Evolutionary conservation across 495 filamentous ascomycete species (phyloP).

Genomic region (Chaetomidium leptoderma): DNA sequence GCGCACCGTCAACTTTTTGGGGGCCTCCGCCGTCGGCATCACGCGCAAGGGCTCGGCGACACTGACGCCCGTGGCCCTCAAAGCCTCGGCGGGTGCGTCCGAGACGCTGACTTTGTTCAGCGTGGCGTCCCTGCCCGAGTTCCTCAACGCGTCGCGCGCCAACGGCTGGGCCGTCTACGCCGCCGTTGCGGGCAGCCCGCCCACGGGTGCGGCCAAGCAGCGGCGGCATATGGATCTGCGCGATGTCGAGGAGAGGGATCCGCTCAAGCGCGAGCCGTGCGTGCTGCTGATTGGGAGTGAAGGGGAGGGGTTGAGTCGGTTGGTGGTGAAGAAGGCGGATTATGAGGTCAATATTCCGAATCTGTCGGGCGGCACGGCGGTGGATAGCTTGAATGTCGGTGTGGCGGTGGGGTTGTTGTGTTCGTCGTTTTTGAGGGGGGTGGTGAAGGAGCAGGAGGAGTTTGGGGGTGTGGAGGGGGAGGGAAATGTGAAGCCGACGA

Average conservation of each 20-base stretch:
- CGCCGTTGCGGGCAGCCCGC: conserved; percentile 51
- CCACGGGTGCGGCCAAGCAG: conserved; percentile 33
- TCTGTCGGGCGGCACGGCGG: conserved; percentile 34
- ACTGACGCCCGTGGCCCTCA: conserved; percentile 70
- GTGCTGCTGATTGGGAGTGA: conserved; percentile 82
- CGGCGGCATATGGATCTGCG: conserved; percentile 29
- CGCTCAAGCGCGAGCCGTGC: conserved; percentile 58
- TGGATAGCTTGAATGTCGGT: conserved; percentile 85
- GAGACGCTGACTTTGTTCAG: conserved; percentile 71
- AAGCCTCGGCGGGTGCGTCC: conserved; percentile 80
- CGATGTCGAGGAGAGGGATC: conserved; percentile 40
- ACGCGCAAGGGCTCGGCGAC: conserved; percentile 64
- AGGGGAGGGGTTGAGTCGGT: conserved; percentile 62
- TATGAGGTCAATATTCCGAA: conserved; percentile 52
- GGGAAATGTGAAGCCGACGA: background rate
- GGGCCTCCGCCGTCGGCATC: conserved; percentile 69
- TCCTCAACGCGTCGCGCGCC: conserved; percentile 61
- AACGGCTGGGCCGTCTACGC: conserved; percentile 84
- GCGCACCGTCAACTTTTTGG: conserved; percentile 79
- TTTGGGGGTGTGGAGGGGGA: conserved; percentile 18
- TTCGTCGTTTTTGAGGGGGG: conserved; percentile 48
- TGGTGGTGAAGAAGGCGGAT: conserved; percentile 61
- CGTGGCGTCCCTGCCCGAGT: conserved; percentile 58
- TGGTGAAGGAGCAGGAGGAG: conserved; percentile 18
- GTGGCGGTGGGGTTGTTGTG: conserved; percentile 76